Conservation (phyloP, 1,284 basidiomycete species). For the Moesziomyces antarcticus region DNA sequence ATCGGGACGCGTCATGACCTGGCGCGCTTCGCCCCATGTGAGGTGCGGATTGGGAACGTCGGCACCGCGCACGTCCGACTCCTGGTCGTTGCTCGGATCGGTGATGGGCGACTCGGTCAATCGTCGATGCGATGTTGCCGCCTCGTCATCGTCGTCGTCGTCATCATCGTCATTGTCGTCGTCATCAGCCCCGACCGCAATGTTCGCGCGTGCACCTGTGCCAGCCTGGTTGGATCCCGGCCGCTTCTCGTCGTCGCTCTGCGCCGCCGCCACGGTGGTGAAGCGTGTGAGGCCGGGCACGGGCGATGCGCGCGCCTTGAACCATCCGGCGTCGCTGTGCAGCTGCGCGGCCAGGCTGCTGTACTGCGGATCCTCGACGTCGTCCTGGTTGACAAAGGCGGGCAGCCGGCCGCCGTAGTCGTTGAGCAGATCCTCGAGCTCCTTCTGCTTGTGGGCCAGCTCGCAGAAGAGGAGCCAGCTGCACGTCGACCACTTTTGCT, state of each 20-base stretch:
- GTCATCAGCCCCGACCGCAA: conserved; percentile 1
- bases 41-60: conserved; percentile 60
- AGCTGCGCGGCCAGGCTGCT: conserved; percentile 45
- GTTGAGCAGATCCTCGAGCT: conserved; percentile 49
- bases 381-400: conserved; percentile 28
- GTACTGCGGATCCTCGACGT: conserved; percentile 37
- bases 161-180: conserved; percentile 37
- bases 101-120: conserved; percentile 42
- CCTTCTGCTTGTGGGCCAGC: conserved; percentile 54
- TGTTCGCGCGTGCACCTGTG: background rate
- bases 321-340: conserved; percentile 47
- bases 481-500: conserved; percentile 65
- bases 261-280: conserved; percentile 2
- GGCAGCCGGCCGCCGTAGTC: conserved; percentile 36
- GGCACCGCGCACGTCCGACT: conserved; percentile 45
- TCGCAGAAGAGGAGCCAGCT: conserved; percentile 63
- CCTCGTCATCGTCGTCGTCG: conserved; percentile 40
- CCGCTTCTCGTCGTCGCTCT: background rate
- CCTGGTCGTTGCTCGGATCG: conserved; percentile 51
- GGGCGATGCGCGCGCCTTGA: conserved; percentile 29
- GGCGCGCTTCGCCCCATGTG: conserved; percentile 62
- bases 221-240: too few relatives aligned
- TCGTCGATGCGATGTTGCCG: conserved; percentile 15
- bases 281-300: conserved; percentile 44
- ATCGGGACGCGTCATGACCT: conserved; percentile 64